Base-by-base conservation (phyloP, 176 grass and related monocot genomes). In the Zizania latifolia region DNA sequence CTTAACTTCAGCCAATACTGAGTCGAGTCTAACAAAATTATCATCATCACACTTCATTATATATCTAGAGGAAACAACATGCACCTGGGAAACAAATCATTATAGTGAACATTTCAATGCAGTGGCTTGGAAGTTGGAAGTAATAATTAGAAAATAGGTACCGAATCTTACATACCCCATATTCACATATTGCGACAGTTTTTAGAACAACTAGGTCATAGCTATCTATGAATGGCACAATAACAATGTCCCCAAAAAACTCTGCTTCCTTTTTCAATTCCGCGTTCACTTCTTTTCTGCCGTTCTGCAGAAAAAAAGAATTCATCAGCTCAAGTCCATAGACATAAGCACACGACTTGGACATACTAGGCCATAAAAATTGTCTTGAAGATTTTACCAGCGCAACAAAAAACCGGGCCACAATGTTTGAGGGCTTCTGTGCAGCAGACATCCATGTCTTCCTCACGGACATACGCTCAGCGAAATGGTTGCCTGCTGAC, bases 31-130 rank as follows among this genome's bases (percentile, higher is more conserved):
- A 57, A 94, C 69, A 80, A 99, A 99, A 32, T 65, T 99, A 82
- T 99, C 95, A 86, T 99, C 95, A 58, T 99, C 95, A 1, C 92
- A 99, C 72, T 99, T 99, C 95, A 99, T 99, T 82, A 99, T 89
- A 74, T 94, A 94, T 77, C 76, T 87, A 22, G 95, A 89, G 59
- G 95, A 94, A 45, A 90, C 89, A 28, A 78, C 80, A 74, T 1
- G 71, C 70, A 90, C 89, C 95, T 99, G 78, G 61, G 26, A 27
- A 67, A 31, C 11, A 77, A 56, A 44, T 75, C 33, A 62, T 36
- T 58, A 19, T 46, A 51, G 29, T 53, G 28, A 13, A 63, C 16
- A 37, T 68, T 40, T 63, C 22, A 79, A 62, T 54, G 64, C 13
- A 54, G 16, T 0, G 0, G 46, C 12, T 31, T 22, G 27, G 58